Evolutionary conservation across 805 yeast genomes (phyloP).

Genomic region (Suhomyces kilbournensis): DNA sequence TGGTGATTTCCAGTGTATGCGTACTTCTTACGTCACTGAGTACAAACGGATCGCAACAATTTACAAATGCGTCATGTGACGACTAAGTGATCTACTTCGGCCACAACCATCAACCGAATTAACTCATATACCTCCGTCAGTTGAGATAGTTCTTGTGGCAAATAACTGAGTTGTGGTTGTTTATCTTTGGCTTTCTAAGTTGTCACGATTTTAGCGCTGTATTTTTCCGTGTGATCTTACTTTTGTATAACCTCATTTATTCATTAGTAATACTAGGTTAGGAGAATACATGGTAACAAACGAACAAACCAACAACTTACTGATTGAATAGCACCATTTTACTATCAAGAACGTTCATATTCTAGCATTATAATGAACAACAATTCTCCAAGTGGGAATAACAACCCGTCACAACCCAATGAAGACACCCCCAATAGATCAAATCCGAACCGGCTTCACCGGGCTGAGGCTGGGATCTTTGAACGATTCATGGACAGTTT

Average conservation of each 20-base stretch:
- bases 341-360: no score
- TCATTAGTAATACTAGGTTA: not conserved
- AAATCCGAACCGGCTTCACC: slow-evolving; percentile 1
- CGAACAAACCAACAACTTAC: no score
- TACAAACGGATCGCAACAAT: not conserved
- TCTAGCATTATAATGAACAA: not conserved
- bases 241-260: not conserved
- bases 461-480: slow-evolving; percentile 16
- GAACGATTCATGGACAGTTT: slow-evolving; percentile 24
- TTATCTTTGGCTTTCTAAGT: not conserved
- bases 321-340: no score
- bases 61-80: not conserved
- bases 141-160: not conserved
- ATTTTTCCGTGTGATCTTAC: not conserved
- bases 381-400: not conserved
- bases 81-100: not conserved
- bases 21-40: not conserved
- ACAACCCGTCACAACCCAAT: not conserved
- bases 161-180: not conserved
- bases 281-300: not conserved
- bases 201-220: not conserved
- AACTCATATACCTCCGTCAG: no score
- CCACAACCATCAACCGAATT: not conserved
- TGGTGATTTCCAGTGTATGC: no score
- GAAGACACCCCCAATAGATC: not conserved